These are phyloP conservation scores for Grigorovia humatica DNA, from an alignment of 805 yeast genomes.

Conservation along the genomic window DNA sequence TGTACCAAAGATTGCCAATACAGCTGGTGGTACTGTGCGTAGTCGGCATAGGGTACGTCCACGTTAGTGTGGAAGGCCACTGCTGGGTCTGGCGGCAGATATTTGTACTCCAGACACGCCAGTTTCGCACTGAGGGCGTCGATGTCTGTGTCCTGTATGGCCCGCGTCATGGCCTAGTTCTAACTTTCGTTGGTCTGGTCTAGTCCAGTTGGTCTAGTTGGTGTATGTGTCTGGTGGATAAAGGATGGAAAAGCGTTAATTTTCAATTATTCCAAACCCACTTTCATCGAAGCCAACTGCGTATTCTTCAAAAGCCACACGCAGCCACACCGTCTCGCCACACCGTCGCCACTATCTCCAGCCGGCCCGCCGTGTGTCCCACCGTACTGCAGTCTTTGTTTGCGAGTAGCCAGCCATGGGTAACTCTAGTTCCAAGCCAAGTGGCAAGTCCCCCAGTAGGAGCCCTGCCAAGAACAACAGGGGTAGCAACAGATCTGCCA, in stretches of 20 bases:
- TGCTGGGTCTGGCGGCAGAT: conserved; percentile 34
- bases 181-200: neutral
- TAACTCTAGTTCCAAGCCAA: conserved; percentile 34
- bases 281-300: too few relatives aligned
- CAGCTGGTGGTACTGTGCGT: conserved; percentile 15
- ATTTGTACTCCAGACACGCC: conserved; percentile 41
- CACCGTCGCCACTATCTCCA: too few relatives aligned
- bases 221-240: too few relatives aligned
- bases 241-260: too few relatives aligned
- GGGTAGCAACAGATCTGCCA: neutral
- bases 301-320: too few relatives aligned
- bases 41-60: conserved; percentile 2
- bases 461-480: neutral
- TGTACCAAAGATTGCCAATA: conserved; percentile 15
- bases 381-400: too few relatives aligned
- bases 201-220: too few relatives aligned
- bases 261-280: too few relatives aligned
- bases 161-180: conserved; percentile 13
- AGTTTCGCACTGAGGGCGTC: conserved; percentile 62
- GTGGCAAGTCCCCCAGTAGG: conserved; percentile 1
- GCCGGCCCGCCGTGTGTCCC: too few relatives aligned
- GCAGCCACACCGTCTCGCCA: too few relatives aligned
- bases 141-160: conserved; percentile 41
- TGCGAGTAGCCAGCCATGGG: conserved; percentile 31
- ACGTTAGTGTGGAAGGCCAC: neutral